Conservation (phyloP, 2,329 filamentous ascomycete species). For the Epichloe sp. region DNA sequence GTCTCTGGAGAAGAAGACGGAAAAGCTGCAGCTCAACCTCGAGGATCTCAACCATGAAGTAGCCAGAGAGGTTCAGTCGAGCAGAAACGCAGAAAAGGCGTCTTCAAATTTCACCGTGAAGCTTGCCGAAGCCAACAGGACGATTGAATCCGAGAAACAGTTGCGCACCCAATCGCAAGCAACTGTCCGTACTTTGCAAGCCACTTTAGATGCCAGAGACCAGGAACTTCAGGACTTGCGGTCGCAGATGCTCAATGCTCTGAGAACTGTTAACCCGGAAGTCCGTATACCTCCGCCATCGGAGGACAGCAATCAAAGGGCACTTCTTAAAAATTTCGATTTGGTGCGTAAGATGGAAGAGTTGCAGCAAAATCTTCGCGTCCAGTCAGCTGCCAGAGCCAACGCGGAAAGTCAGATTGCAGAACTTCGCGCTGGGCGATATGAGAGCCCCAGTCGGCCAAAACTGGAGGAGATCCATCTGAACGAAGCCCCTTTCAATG, state of each 20-base stretch:
- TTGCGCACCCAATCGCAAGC: conserved; percentile 73
- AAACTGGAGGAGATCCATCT: conserved; percentile 78
- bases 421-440: conserved; percentile 61
- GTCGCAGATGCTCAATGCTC: conserved; percentile 64
- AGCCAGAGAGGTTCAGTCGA: conserved; percentile 77
- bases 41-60: conserved; percentile 92
- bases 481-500: conserved; percentile 62
- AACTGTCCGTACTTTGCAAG: conserved; percentile 70
- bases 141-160: conserved; percentile 80
- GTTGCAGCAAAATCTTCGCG: conserved; percentile 73
- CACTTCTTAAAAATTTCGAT: conserved; percentile 63
- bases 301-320: conserved; percentile 47
- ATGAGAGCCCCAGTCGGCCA: conserved; percentile 58
- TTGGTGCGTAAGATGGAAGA: conserved; percentile 77
- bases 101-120: conserved; percentile 70
- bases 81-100: conserved; percentile 78
- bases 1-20: conserved; percentile 82
- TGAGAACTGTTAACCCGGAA: conserved; percentile 77
- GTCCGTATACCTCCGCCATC: conserved; percentile 49
- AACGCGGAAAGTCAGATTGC: conserved; percentile 74
- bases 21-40: conserved; percentile 76
- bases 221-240: conserved; percentile 71
- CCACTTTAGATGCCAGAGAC: conserved; percentile 65
- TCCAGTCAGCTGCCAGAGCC: conserved; percentile 66
- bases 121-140: conserved; percentile 78